phyloP scores from a whole-genome alignment of 2,329 filamentous ascomycete species.

The Cladosporium austrohemisphaericum region DNA sequence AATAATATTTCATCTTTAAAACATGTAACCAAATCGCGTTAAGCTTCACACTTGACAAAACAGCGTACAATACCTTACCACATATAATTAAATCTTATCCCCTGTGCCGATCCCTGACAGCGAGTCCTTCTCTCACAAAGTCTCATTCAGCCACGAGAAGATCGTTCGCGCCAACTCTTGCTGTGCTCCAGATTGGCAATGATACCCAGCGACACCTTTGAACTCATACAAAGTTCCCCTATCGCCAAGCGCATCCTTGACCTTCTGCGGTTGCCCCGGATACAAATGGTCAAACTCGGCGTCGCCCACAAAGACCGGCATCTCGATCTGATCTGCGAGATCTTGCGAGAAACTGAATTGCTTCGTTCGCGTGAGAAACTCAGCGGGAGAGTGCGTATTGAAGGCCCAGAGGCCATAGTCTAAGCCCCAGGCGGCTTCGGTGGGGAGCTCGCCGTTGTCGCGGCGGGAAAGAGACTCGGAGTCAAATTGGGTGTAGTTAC shows the following conservation, averaged over 20 bases:
- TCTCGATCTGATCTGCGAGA: constrained; percentile 20
- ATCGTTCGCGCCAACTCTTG: background rate
- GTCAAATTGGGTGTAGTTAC: constrained; percentile 6
- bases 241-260: background rate
- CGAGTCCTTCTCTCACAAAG: no score
- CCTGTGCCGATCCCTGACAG: no score
- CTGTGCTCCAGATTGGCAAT: background rate
- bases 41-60: no score
- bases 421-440: constrained; percentile 1
- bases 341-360: constrained; percentile 11
- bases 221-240: background rate
- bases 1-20: no score
- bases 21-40: no score
- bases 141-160: background rate
- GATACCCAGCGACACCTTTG: background rate
- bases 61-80: no score
- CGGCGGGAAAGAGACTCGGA: background rate
- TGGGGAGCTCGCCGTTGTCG: background rate
- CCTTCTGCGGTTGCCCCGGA: background rate
- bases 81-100: no score
- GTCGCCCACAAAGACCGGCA: constrained; percentile 28
- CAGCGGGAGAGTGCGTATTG: constrained; percentile 1
- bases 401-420: constrained; percentile 22
- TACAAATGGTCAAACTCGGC: constrained; percentile 13
- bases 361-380: constrained; percentile 13